phyloP scores from a whole-genome alignment of 345 rosid genomes.

The Syzygium oleosum region DNA sequence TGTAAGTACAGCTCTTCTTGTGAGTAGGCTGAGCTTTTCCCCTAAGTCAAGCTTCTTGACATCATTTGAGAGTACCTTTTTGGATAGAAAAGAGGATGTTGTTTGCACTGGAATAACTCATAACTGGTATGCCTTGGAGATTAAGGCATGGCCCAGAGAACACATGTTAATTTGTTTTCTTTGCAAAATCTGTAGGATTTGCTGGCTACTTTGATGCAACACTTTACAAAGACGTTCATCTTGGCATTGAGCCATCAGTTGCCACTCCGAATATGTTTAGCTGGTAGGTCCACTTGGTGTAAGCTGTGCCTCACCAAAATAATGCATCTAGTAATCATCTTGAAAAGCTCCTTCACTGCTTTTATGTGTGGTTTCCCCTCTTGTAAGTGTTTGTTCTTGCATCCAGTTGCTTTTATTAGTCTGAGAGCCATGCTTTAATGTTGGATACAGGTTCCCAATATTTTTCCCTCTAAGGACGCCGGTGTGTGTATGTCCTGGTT shows the following conservation, averaged over 20 bases:
- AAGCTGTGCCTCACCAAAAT: neutral
- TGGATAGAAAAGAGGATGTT: neutral
- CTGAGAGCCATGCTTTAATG: neutral
- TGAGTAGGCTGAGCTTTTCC: neutral
- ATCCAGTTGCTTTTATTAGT: neutral
- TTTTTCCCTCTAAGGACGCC: constrained; percentile 94
- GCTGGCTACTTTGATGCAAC: constrained; percentile 91
- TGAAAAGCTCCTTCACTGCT: neutral
- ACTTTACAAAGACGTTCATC: constrained; percentile 93
- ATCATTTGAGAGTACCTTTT: neutral
- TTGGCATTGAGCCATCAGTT: constrained; percentile 85
- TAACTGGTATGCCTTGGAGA: neutral
- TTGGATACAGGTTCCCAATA: constrained; percentile 68
- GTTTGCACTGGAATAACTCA: neutral
- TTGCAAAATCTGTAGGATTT: constrained; percentile 46
- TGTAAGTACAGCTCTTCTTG: neutral
- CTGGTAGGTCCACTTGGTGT: constrained; percentile 43
- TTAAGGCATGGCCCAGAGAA: neutral
- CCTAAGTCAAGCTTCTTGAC: neutral
- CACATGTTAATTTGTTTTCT: neutral
- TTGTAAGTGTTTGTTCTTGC: neutral
- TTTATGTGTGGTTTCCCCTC: neutral
- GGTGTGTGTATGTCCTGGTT: constrained; percentile 41
- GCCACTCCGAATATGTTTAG: constrained; percentile 99
- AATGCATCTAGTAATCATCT: neutral